A percentile compares a stretch with the other conserved stretches of the same genome.
These are phyloP conservation scores for Gossypium herbaceum DNA, from an alignment of 345 rosid genomes.

Conservation along the genomic window DNA sequence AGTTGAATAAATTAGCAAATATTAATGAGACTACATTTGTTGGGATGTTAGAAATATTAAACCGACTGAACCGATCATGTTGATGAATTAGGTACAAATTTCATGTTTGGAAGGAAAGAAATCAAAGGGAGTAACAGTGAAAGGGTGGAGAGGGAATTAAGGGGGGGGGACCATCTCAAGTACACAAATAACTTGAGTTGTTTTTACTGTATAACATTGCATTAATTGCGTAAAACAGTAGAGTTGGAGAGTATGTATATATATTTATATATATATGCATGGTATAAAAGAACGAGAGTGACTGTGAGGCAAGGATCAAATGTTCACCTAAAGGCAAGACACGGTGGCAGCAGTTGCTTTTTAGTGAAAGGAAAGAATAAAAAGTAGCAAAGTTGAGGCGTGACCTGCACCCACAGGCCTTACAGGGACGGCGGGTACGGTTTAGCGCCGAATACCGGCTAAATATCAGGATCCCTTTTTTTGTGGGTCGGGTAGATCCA, in stretches of 20 bases:
- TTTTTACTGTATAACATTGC: neutral
- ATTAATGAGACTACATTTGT: too few relatives aligned
- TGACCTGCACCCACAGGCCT: constrained; percentile 6
- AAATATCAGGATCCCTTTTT: neutral
- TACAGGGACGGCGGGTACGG: constrained; percentile 1
- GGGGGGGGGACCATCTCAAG: neutral
- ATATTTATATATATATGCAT: neutral
- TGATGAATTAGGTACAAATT: too few relatives aligned
- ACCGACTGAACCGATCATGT: too few relatives aligned
- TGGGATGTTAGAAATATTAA: too few relatives aligned
- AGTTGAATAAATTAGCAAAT: neutral
- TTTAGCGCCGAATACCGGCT: constrained; percentile 13
- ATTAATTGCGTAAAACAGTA: constrained; percentile 4
- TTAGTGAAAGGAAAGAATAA: neutral
- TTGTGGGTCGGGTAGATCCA: constrained; percentile 9
- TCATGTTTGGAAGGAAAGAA: neutral
- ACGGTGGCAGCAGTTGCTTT: neutral
- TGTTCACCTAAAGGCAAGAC: constrained; percentile 5
- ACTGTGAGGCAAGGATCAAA: neutral
- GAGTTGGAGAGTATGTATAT: neutral
- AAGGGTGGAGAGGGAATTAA: neutral
- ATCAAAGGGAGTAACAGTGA: neutral
- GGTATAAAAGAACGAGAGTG: neutral
- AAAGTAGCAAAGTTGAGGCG: constrained; percentile 8
- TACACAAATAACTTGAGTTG: neutral